phyloP scores from a whole-genome alignment of 345 rosid species.

The Excoecaria cochinchinensis region DNA sequence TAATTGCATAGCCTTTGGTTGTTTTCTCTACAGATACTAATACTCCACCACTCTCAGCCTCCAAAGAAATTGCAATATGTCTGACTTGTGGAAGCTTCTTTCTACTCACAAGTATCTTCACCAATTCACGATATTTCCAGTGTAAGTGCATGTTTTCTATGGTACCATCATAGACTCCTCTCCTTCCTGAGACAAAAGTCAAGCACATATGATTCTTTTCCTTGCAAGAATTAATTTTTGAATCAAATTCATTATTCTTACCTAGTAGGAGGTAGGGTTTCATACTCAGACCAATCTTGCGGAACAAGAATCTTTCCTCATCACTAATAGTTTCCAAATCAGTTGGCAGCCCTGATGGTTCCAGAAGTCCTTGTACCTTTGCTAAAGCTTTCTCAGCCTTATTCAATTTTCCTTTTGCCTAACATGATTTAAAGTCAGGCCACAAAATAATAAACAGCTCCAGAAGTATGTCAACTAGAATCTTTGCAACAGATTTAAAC shows the following conservation, averaged over 20 bases:
- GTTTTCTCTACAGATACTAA: slow-evolving; percentile 78
- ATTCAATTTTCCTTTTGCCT: slow-evolving; percentile 72
- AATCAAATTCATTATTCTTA: slow-evolving; percentile 38
- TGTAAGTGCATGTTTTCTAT: slow-evolving; percentile 92
- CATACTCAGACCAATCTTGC: slow-evolving; percentile 90
- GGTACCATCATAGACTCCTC: slow-evolving; percentile 80
- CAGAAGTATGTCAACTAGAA: neutral
- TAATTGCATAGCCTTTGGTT: slow-evolving; percentile 68
- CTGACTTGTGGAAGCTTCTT: slow-evolving; percentile 64
- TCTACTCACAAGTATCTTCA: slow-evolving; percentile 70
- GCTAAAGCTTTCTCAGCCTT: slow-evolving; percentile 64
- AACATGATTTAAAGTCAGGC: slow-evolving; percentile 21
- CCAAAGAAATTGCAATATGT: slow-evolving; percentile 73
- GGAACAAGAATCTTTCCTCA: slow-evolving; percentile 81
- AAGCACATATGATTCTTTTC: slow-evolving; percentile 5
- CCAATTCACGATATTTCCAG: slow-evolving; percentile 88
- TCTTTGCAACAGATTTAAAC: neutral
- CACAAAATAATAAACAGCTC: slow-evolving; percentile 9
- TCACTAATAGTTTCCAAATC: slow-evolving; percentile 78
- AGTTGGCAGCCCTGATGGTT: slow-evolving; percentile 72
- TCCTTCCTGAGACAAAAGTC: slow-evolving; percentile 53
- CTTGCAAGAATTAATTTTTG: slow-evolving; percentile 1
- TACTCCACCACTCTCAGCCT: slow-evolving; percentile 94
- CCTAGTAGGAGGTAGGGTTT: slow-evolving; percentile 81
- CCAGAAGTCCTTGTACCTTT: slow-evolving; percentile 66